phyloP scores from a whole-genome alignment of 2,329 filamentous ascomycete species.

The Sporothrix luriei region DNA sequence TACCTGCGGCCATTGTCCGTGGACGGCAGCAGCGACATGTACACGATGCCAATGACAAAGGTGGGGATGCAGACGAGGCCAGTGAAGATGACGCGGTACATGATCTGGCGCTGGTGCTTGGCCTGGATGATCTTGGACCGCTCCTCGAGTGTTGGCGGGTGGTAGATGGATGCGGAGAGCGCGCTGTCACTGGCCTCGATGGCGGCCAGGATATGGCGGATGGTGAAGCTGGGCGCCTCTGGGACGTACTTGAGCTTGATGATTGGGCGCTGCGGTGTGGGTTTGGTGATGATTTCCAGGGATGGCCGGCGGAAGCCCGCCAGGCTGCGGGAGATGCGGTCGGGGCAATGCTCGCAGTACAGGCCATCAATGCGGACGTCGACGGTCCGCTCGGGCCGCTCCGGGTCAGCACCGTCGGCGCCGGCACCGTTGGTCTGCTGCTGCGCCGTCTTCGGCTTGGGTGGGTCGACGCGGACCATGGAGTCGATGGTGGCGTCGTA shows the following conservation, averaged over 20 bases:
- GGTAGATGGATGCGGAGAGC: constrained; percentile 71
- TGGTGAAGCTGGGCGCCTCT: constrained; percentile 67
- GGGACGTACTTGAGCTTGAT: constrained; percentile 73
- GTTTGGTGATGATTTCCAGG: constrained; percentile 57
- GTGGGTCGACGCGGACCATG: constrained; percentile 46
- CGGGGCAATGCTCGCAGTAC: constrained; percentile 72
- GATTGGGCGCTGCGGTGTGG: constrained; percentile 65
- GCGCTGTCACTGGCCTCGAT: constrained; percentile 67
- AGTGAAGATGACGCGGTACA: constrained; percentile 71
- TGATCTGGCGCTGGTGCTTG: constrained; percentile 67
- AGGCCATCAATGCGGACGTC: constrained; percentile 70
- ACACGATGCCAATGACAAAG: constrained; percentile 84
- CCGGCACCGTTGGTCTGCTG: neutral
- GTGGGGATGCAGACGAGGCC: constrained; percentile 74
- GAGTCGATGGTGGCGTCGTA: constrained; percentile 65
- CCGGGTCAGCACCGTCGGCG: neutral
- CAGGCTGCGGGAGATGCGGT: constrained; percentile 58
- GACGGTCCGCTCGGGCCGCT: constrained; percentile 54
- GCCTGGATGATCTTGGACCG: constrained; percentile 72
- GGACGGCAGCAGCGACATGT: constrained; percentile 76
- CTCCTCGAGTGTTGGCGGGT: constrained; percentile 81
- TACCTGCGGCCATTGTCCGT: constrained; percentile 62
- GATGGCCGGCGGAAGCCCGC: constrained; percentile 53
- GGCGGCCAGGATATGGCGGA: constrained; percentile 70
- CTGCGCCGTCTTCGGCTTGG: constrained; percentile 34